phyloP scores from a whole-genome alignment of 768 basidiomycete species.

The Tricholoma flavovirens region DNA sequence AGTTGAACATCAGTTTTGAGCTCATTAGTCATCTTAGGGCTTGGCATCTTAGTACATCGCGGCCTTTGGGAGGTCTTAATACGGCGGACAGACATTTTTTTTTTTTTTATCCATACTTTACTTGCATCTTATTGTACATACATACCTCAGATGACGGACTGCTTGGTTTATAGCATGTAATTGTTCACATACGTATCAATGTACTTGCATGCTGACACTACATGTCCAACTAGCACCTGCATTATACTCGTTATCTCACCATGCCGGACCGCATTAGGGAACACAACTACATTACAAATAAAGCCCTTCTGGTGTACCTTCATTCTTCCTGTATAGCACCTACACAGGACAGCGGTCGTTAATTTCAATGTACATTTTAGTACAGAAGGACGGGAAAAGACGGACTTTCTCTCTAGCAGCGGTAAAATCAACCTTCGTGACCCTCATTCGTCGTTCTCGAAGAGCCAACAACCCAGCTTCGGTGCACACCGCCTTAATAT shows the following conservation, averaged over 20 bases:
- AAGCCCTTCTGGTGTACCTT: conserved; percentile 88
- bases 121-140: background rate
- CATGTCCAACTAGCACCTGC: too few relatives aligned
- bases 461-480: conserved; percentile 96
- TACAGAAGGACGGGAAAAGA: conserved; percentile 6
- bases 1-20: too few relatives aligned
- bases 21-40: background rate
- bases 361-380: conserved; percentile 3
- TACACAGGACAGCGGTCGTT: conserved; percentile 21
- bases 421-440: conserved; percentile 87
- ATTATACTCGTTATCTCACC: too few relatives aligned
- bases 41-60: background rate
- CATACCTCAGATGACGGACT: background rate
- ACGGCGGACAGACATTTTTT: background rate
- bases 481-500: conserved; percentile 98
- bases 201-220: background rate
- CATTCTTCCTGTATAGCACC: conserved; percentile 95
- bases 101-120: background rate
- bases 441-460: conserved; percentile 91
- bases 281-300: conserved; percentile 50
- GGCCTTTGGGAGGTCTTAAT: background rate
- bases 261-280: background rate
- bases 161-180: background rate
- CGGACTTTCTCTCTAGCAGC: conserved; percentile 87
- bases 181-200: background rate